phyloP scores from a whole-genome alignment of 2,329 filamentous ascomycete species.

The Grosmannia penicillata region DNA sequence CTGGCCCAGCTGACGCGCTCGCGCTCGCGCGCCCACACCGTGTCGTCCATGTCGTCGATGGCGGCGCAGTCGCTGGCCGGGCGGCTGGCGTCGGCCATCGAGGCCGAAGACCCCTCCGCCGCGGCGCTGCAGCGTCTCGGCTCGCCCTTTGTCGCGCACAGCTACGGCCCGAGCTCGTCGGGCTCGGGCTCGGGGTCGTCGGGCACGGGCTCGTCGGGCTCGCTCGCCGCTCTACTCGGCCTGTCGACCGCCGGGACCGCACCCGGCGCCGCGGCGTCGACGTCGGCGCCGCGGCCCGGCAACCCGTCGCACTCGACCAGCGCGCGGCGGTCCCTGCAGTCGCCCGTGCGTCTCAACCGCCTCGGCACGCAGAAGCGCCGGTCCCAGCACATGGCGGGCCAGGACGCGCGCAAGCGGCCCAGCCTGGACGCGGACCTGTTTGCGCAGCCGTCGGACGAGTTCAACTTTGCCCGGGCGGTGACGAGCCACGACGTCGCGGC shows the following conservation, averaged over 20 bases:
- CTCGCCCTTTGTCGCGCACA: conserved; percentile 41
- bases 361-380: conserved; percentile 41
- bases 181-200: too few species aligned
- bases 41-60: neutral
- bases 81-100: conserved; percentile 5
- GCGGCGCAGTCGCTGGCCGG: conserved; percentile 1
- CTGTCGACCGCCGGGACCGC: too few species aligned
- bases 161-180: conserved; percentile 50
- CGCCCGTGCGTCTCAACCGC: conserved; percentile 38
- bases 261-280: too few species aligned
- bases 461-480: neutral
- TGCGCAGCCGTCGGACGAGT: conserved; percentile 23
- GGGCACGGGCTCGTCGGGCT: conserved; percentile 44
- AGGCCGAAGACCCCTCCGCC: conserved; percentile 14
- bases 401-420: conserved; percentile 38
- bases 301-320: conserved; percentile 26
- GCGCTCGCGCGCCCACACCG: neutral
- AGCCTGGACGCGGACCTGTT: conserved; percentile 40
- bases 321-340: conserved; percentile 33
- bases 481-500: neutral
- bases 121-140: conserved; percentile 26
- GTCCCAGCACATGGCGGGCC: conserved; percentile 24
- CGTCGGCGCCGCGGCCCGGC: conserved; percentile 17
- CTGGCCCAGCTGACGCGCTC: conserved; percentile 42
- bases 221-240: conserved; percentile 25